These are phyloP conservation scores for Ceratobasidium sp. DNA, from an alignment of 1,284 basidiomycete genomes.

Conservation along the genomic window DNA sequence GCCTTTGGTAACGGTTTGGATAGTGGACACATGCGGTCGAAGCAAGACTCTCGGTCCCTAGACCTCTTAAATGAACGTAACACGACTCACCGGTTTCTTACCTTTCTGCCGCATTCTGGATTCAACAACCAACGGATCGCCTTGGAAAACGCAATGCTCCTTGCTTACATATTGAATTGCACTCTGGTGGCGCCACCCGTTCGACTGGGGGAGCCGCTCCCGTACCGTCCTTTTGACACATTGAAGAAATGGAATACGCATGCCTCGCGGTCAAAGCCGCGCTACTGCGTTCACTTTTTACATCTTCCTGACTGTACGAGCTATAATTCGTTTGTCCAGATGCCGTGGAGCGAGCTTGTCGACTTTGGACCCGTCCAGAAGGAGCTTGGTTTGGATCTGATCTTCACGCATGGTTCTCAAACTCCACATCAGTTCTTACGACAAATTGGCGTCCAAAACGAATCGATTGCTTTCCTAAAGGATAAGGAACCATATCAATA, in stretches of 20 bases:
- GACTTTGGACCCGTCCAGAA: constrained; percentile 58
- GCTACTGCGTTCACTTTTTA: constrained; percentile 58
- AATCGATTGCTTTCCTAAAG: constrained; percentile 61
- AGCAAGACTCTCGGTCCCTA: neutral
- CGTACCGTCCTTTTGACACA: constrained; percentile 69
- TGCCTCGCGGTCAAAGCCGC: constrained; percentile 63
- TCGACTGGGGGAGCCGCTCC: constrained; percentile 70
- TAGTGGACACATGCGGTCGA: neutral
- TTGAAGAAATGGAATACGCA: constrained; percentile 62
- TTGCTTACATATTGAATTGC: constrained; percentile 73
- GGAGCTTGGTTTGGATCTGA: constrained; percentile 52
- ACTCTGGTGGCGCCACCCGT: constrained; percentile 78
- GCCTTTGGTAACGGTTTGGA: neutral
- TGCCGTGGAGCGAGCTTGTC: constrained; percentile 77
- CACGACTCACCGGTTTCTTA: constrained; percentile 42
- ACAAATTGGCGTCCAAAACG: constrained; percentile 56
- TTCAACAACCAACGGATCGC: constrained; percentile 87
- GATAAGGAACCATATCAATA: constrained; percentile 71
- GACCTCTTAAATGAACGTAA: neutral
- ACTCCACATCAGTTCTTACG: constrained; percentile 63
- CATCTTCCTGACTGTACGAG: constrained; percentile 63
- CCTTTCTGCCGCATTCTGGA: constrained; percentile 74
- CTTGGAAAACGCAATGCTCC: constrained; percentile 79
- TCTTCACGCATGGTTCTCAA: constrained; percentile 60
- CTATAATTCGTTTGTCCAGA: constrained; percentile 66